phyloP scores from a whole-genome alignment of 148 eudicot genomes.

The Diospyros kaki region DNA sequence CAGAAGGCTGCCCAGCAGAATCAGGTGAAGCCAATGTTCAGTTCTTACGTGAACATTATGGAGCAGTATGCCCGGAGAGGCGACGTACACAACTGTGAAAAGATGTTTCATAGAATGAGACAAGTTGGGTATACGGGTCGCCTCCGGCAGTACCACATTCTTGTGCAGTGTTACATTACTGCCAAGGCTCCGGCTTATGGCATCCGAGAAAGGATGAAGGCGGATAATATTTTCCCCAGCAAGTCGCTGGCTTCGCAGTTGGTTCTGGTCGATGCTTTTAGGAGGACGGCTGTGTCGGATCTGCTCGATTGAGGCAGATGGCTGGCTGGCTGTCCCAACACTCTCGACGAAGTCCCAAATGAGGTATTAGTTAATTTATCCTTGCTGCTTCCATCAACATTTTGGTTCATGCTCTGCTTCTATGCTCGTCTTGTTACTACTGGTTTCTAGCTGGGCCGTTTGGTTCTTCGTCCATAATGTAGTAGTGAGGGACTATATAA shows the following conservation, averaged over 20 bases:
- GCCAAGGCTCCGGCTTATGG: conserved; percentile 81
- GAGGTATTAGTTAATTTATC: background rate
- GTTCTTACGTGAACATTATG: conserved; percentile 51
- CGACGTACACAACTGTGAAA: conserved; percentile 77
- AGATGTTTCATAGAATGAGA: conserved; percentile 68
- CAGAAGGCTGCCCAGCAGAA: conserved; percentile 47
- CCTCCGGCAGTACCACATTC: conserved; percentile 38
- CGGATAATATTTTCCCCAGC: conserved; percentile 67
- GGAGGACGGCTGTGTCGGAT: conserved; percentile 50
- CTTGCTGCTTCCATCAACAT: background rate
- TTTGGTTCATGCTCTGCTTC: background rate
- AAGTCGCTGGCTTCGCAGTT: conserved; percentile 34
- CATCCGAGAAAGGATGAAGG: conserved; percentile 78
- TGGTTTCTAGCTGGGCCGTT: no score
- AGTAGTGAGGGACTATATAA: no score
- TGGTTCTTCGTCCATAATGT: no score
- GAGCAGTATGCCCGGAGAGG: conserved; percentile 71
- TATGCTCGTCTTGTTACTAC: background rate
- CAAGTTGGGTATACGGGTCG: conserved; percentile 60
- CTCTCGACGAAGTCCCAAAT: background rate
- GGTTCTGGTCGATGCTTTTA: conserved; percentile 57
- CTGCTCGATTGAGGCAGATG: conserved; percentile 50
- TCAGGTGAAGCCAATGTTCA: conserved; percentile 46
- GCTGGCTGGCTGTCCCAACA: background rate
- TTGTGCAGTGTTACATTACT: conserved; percentile 44